Evolutionary conservation across 2,329 filamentous ascomycete species (phyloP).

Genomic region (Didymella segeticola): DNA sequence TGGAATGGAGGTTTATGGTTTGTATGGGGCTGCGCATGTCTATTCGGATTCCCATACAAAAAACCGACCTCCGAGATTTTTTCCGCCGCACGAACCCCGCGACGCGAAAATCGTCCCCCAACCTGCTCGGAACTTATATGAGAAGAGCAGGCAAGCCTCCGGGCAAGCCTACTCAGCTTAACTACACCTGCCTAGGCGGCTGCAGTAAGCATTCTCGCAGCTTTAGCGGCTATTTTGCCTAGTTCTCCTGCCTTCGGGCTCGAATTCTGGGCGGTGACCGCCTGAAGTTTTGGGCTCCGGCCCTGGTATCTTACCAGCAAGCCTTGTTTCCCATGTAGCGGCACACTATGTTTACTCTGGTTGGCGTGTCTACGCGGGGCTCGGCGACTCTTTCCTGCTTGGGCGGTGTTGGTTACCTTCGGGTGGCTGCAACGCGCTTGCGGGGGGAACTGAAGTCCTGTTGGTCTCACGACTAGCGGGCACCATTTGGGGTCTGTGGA

Average conservation of each 20-base stretch:
- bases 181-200: background rate
- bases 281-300: background rate
- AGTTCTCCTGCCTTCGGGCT: background rate
- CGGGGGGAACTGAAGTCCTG: constrained; percentile 1
- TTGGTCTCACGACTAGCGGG: background rate
- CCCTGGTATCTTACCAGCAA: background rate
- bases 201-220: background rate
- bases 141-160: background rate
- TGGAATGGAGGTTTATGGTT: background rate
- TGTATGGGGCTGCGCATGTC: background rate
- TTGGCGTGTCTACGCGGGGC: background rate
- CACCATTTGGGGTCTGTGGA: background rate
- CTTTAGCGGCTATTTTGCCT: background rate
- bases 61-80: constrained; percentile 5
- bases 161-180: background rate
- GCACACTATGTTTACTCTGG: background rate
- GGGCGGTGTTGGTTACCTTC: background rate
- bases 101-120: background rate
- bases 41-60: background rate
- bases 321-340: background rate
- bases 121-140: background rate
- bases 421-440: background rate
- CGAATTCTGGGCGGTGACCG: background rate
- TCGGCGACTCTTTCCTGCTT: background rate
- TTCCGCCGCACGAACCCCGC: constrained; percentile 1